Evolutionary conservation across 1,139 yeast species (phyloP), one percentile per base, ranked within the genome.

Genomic region (Geotrichum fermentans): DNA sequence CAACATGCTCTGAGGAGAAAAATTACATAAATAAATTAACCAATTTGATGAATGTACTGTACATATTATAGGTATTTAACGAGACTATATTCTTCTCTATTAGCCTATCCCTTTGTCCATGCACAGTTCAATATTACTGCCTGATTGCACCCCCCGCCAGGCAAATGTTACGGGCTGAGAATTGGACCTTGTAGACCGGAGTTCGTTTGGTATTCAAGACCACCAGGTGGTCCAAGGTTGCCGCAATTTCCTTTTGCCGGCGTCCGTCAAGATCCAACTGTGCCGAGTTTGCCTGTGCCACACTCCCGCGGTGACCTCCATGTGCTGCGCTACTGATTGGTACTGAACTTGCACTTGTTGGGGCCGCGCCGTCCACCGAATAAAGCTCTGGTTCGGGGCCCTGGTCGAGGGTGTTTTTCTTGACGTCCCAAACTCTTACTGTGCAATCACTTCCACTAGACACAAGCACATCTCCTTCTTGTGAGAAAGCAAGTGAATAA

Each of bases 391-490:
- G 95, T 59, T 80, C 85, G 1, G 90, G 82, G 3, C 88, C 87
- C 1, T 83, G 79, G 58, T 87, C 96, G 51, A 76, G 75, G 0
- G 96, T 87, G 52, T 88, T 88, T 59, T 82, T 80, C 66, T 86
- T 87, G 48, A 88, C 81, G 66, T 94, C 97, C 98, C 98, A 94
- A 1, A 90, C 95, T 58, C 98, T 75, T 2, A 92, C 95, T 2
- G 95, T 82, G 61, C 83, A 81, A 68, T 94, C 98, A 1, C 95
- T 92, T 46, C 95, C 97, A 29, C 95, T 89, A 66, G 96, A 85
- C 2, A 92, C 92, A 49, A 94, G 74, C 0, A 89, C 88, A 20
- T 85, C 80, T 18, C 97, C 97, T 62, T 90, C 97, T 58, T 79
- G 78, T 34, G 94, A 84, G 66, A 88, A 92, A 4, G 87, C 78